These are phyloP conservation scores for Pyrenochaeta sp. DNA, from an alignment of 2,329 filamentous ascomycete genomes.

Conservation along the genomic window DNA sequence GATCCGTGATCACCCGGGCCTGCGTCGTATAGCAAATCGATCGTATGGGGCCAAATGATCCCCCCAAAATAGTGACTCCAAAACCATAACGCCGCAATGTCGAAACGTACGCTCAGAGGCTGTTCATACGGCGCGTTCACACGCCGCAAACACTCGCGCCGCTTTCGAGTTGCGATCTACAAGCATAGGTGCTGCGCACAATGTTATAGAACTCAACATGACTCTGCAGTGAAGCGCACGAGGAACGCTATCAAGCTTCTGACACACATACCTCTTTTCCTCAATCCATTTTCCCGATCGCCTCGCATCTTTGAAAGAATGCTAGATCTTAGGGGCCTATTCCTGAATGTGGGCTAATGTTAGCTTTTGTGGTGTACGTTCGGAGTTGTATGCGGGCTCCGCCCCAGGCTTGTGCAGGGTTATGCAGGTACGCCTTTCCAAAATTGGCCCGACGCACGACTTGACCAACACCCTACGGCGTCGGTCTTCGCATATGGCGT, in stretches of 20 bases:
- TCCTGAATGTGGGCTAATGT: constrained; percentile 36
- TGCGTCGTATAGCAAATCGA: constrained; percentile 4
- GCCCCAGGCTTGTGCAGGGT: constrained; percentile 38
- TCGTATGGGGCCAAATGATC: constrained; percentile 7
- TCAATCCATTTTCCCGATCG: constrained; percentile 2
- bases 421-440: constrained; percentile 28
- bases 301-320: constrained; percentile 5
- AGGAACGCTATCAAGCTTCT: constrained; percentile 4
- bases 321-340: constrained; percentile 18
- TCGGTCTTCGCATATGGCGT: constrained; percentile 33
- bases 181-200: constrained; percentile 6
- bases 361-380: constrained; percentile 39
- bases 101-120: neutral
- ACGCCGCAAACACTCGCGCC: constrained; percentile 5
- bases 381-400: constrained; percentile 39
- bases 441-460: constrained; percentile 29
- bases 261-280: constrained; percentile 10
- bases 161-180: constrained; percentile 1
- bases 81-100: constrained; percentile 7
- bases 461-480: constrained; percentile 20
- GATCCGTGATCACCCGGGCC: neutral
- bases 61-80: constrained; percentile 1
- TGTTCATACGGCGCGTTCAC: neutral
- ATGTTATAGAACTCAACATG: neutral
- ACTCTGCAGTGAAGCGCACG: neutral